Evolutionary conservation across 1,284 basidiomycete species (phyloP).

Genomic region (Xanthoconium separans): DNA sequence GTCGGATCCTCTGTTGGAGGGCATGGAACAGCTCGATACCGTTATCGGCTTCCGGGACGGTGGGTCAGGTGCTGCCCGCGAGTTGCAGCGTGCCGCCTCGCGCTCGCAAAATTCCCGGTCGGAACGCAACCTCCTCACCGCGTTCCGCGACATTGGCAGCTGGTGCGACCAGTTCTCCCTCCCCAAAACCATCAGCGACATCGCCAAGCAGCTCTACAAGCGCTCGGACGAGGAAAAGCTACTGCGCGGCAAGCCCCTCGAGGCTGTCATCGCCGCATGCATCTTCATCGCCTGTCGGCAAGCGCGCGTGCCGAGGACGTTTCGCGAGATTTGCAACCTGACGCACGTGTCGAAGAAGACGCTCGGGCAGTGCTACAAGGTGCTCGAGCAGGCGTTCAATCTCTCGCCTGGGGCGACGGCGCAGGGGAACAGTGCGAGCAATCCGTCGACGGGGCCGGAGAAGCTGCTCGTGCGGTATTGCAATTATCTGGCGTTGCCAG

Average conservation of each 20-base stretch:
- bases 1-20: slow-evolving; percentile 90
- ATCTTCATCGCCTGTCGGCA: slow-evolving; percentile 98
- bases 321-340: slow-evolving; percentile 93
- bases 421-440: slow-evolving; percentile 37
- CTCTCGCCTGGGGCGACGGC: slow-evolving; percentile 70
- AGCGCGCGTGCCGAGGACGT: slow-evolving; percentile 90
- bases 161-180: slow-evolving; percentile 97
- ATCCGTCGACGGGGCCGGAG: slow-evolving; percentile 66
- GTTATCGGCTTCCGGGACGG: slow-evolving; percentile 95
- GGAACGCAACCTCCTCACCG: slow-evolving; percentile 83
- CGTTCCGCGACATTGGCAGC: slow-evolving; percentile 88
- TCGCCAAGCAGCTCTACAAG: slow-evolving; percentile 96
- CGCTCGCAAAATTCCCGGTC: slow-evolving; percentile 75
- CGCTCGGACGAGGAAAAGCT: slow-evolving; percentile 95
- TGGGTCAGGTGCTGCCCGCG: slow-evolving; percentile 88
- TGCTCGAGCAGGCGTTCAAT: slow-evolving; percentile 91
- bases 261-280: slow-evolving; percentile 95
- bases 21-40: slow-evolving; percentile 91
- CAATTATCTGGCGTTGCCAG: slow-evolving; percentile 89
- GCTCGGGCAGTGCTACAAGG: slow-evolving; percentile 93
- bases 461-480: slow-evolving; percentile 91
- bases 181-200: slow-evolving; percentile 92
- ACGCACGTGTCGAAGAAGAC: slow-evolving; percentile 95
- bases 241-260: slow-evolving; percentile 87
- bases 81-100: slow-evolving; percentile 88